Evolutionary conservation across 306 rosid species (phyloP).

Genomic region (Malus sylvestris): DNA sequence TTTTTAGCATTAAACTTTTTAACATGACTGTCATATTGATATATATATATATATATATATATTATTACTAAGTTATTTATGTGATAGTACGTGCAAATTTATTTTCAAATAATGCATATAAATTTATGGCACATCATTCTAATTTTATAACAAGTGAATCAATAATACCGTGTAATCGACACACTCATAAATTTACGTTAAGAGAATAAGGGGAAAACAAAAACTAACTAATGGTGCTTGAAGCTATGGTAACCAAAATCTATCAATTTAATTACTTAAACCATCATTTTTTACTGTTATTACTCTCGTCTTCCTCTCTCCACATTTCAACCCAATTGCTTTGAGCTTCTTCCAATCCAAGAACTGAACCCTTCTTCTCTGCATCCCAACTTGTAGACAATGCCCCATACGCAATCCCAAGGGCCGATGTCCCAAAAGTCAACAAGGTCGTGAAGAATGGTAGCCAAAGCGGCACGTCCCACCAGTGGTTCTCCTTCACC

Average conservation of each 20-base stretch:
- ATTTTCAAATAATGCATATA: neutral
- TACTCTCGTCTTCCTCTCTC: constrained; percentile 51
- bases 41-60: too few relatives aligned
- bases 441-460: constrained; percentile 52
- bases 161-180: neutral
- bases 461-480: constrained; percentile 65
- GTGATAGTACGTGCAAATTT: too few relatives aligned
- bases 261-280: neutral
- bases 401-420: constrained; percentile 74
- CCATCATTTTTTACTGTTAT: neutral
- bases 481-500: constrained; percentile 38
- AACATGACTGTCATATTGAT: fast-evolving
- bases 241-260: neutral
- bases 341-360: constrained; percentile 60
- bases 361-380: constrained; percentile 52
- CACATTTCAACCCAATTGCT: constrained; percentile 81
- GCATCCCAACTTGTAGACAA: constrained; percentile 73
- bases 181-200: neutral
- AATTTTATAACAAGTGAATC: too few relatives aligned
- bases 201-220: neutral
- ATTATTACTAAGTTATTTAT: too few relatives aligned
- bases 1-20: neutral
- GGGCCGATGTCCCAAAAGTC: constrained; percentile 57
- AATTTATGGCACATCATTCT: too few relatives aligned
- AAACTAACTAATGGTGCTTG: neutral